These are phyloP conservation scores for Casuarina glauca DNA, from an alignment of 306 rosid species.

Conservation along the genomic window DNA sequence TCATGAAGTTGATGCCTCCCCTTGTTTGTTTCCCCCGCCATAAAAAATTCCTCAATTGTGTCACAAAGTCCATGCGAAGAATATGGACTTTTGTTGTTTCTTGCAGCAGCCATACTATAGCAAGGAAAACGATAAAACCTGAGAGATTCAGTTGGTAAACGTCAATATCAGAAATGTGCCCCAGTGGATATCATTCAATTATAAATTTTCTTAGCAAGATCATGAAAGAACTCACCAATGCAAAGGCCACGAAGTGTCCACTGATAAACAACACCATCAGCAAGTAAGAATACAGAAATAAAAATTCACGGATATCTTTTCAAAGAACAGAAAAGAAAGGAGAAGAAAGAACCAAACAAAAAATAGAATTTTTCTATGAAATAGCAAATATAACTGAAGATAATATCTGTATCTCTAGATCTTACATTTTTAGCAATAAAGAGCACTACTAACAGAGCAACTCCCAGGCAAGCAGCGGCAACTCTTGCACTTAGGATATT, in stretches of 20 bases:
- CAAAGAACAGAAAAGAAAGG: neutral
- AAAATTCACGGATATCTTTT: neutral
- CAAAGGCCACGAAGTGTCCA: slow-evolving; percentile 99
- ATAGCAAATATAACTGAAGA: slow-evolving; percentile 6
- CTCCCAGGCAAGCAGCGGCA: slow-evolving; percentile 86
- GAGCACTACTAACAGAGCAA: slow-evolving; percentile 80
- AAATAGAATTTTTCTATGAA: neutral
- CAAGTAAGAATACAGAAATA: slow-evolving; percentile 20
- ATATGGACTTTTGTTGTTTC: slow-evolving; percentile 72
- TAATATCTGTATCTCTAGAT: slow-evolving; percentile 3
- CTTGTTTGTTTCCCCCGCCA: too few relatives aligned
- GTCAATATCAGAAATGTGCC: slow-evolving; percentile 20
- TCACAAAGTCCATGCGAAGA: too few relatives aligned
- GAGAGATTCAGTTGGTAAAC: slow-evolving; percentile 34
- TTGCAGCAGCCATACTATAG: slow-evolving; percentile 82
- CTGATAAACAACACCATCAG: slow-evolving; percentile 37
- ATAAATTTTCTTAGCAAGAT: slow-evolving; percentile 17
- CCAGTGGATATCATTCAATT: slow-evolving; percentile 9
- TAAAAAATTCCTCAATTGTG: too few relatives aligned
- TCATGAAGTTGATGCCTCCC: too few relatives aligned
- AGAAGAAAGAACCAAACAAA: slow-evolving; percentile 9
- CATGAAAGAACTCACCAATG: slow-evolving; percentile 56
- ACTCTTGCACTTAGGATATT: slow-evolving; percentile 74
- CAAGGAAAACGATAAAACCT: slow-evolving; percentile 86
- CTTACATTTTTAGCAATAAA: slow-evolving; percentile 92